Evolutionary conservation across 495 filamentous ascomycete genomes (phyloP), one percentile per base, ranked within the genome.

Genomic region (Talaromyces liani): DNA sequence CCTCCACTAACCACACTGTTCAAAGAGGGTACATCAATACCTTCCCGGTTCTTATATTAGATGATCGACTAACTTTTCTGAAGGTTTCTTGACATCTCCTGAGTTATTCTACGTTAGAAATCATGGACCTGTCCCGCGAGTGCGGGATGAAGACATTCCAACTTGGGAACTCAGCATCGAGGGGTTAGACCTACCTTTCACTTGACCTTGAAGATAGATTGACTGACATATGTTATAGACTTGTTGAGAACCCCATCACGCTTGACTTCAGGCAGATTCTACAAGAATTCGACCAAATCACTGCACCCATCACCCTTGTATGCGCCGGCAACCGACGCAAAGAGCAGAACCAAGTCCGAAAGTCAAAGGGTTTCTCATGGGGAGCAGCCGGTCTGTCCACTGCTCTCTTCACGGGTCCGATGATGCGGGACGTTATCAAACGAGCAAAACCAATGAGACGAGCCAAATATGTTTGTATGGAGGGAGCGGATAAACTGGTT

Each of bases 351-450:
- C 79, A 88, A 33, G 91, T 96, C 2, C 81, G 92, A 29, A 98
- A 98, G 71, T 90, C 90, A 2, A 96, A 97, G 69, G 93, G 93
- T 0, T 98, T 98, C 77, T 96, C 92, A 60, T 98, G 93, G 93
- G 93, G 93, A 45, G 82, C 93, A 0, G 92, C 91, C 6, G 93
- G 92, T 25, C 71, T 97, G 4, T 97, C 92, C 0, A 98, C 93
- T 0, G 89, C 92, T 0, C 77, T 98, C 1, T 98, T 90, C 80
- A 98, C 93, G 0, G 93, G 93, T 6, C 89, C 93, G 0, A 71
- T 86, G 47, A 85, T 98, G 70, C 78, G 81, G 0, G 90, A 96
- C 60, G 71, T 98, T 6, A 72, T 98, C 6, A 79, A 76, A 34
- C 84, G 77, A 51, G 91, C 91, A 5, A 84, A 77, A 56, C 92